Base-by-base conservation (phyloP, 495 filamentous ascomycete genomes). In the Opeltia flavorubescens region DNA sequence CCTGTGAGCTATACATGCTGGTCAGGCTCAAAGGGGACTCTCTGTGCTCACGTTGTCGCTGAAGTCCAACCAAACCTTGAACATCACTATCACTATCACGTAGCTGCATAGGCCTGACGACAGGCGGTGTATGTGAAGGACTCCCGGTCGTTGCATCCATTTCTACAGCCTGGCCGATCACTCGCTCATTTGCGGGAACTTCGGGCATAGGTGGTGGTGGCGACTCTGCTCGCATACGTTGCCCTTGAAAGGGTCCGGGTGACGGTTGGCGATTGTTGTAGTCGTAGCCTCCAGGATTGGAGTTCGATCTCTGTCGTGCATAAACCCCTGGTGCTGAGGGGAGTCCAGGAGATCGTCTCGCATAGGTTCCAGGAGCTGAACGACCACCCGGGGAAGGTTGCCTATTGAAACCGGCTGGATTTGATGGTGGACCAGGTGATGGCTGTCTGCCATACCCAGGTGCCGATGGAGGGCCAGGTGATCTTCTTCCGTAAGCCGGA, bases 91-190 rank as follows among this genome's bases (percentile, higher is more conserved):
- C 82, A 53, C 73, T 83, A 31, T 83, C 81, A 36, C 78, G 53
- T 66, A 72, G 17, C 62, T 68, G 54, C 65, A 66, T 24, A 57
- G 65, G 46, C 50, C 17, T 46, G 24, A 45, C 48, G n/a, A 45
- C 57, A 33, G 64, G 63, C 8, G 64, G 61, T 20, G 71, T 63
- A 15, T 46, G 29, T 38, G 46, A 43, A 23, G 74, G 72, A 48
- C 64, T 73, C n/a, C 72, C 72, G 1, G 69, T 70, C 51, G 70
- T 55, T 52, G 83, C 68, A 66, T 86, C 80, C 86, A 94, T 89
- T 59, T 89, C 87, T 41, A 88, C 73, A 0, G 85, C 84, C 54
- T 86, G 82, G n/a, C 81, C 82, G 18, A 81, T 68, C 13, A 64
- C 58, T 5, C 43, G 59, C 35, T 67, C 57, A 23, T 77, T 70